Conservation (phyloP, 306 rosid genomes). For the Senna siamea region DNA sequence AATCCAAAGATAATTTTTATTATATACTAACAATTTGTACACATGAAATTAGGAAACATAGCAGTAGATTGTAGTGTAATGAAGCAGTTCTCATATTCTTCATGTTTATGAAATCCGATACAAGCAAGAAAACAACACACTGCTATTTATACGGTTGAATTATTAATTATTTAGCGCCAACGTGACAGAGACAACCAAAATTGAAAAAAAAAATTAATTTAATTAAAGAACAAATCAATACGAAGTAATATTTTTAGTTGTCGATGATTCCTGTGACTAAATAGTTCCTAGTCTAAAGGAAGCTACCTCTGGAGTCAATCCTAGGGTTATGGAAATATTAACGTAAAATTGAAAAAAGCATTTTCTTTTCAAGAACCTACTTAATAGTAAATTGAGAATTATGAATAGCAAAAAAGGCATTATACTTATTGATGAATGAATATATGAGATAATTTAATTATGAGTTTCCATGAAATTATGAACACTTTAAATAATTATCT, state of each 20-base stretch:
- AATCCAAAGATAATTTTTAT: neutral
- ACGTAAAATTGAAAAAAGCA: neutral
- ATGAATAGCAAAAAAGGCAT: too few relatives aligned
- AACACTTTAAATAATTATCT: too few relatives aligned
- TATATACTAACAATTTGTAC: slow-evolving; percentile 19
- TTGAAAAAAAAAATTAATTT: neutral
- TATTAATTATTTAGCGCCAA: slow-evolving; percentile 29
- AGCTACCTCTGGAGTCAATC: slow-evolving; percentile 22
- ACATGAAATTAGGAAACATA: slow-evolving; percentile 35
- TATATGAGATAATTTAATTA: too few relatives aligned
- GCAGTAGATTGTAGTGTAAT: neutral
- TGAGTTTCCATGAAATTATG: too few relatives aligned
- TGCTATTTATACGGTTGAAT: slow-evolving; percentile 21
- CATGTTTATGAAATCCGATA: slow-evolving; percentile 13
- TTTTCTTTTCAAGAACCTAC: too few relatives aligned
- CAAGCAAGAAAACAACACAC: neutral
- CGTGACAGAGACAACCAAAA: slow-evolving; percentile 14
- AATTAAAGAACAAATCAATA: neutral
- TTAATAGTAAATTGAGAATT: too few relatives aligned
- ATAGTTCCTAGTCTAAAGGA: neutral
- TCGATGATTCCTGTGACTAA: slow-evolving; percentile 22
- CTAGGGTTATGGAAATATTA: neutral
- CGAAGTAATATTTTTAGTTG: neutral
- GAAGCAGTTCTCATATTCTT: slow-evolving; percentile 3
- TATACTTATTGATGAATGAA: too few relatives aligned